These are phyloP conservation scores for Scleromitrula shiraiana DNA, from an alignment of 2,329 filamentous ascomycete genomes.

Conservation along the genomic window DNA sequence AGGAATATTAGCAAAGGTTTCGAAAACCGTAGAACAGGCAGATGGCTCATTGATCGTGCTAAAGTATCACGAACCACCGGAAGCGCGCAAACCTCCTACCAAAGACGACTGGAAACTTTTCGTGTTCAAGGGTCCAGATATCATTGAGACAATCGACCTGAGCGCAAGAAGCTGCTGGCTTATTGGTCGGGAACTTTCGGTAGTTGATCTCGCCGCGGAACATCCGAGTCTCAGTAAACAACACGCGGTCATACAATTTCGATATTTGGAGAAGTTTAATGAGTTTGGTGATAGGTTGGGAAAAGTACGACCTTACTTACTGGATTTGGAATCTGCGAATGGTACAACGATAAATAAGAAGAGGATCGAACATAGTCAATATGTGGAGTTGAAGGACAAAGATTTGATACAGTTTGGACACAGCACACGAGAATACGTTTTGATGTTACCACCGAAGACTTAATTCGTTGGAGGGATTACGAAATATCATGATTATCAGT, in stretches of 20 bases:
- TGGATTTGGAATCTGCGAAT: conserved; percentile 90
- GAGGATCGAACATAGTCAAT: conserved; percentile 64
- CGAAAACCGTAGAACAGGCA: conserved; percentile 66
- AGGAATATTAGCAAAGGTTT: conserved; percentile 77
- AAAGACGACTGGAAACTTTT: conserved; percentile 83
- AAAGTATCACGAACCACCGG: conserved; percentile 93
- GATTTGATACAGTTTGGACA: conserved; percentile 84
- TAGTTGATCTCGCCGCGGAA: conserved; percentile 77
- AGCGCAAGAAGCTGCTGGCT: conserved; percentile 80
- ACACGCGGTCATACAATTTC: conserved; percentile 91
- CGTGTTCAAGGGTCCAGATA: conserved; percentile 77
- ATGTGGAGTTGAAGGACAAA: conserved; percentile 78
- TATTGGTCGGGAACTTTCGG: conserved; percentile 68
- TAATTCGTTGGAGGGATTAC: conserved; percentile 3
- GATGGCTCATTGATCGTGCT: conserved; percentile 70
- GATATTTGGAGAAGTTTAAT: conserved; percentile 72
- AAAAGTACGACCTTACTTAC: conserved; percentile 76
- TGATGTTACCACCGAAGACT: conserved; percentile 59
- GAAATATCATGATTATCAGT: background rate
- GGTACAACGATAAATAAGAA: conserved; percentile 78
- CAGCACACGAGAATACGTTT: conserved; percentile 88
- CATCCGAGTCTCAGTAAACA: conserved; percentile 94
- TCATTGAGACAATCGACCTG: conserved; percentile 76
- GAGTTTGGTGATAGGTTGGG: conserved; percentile 81
- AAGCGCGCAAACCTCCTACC: conserved; percentile 78